phyloP scores from a whole-genome alignment of 331 rosid species.

The Erythrophleum ivorense region DNA sequence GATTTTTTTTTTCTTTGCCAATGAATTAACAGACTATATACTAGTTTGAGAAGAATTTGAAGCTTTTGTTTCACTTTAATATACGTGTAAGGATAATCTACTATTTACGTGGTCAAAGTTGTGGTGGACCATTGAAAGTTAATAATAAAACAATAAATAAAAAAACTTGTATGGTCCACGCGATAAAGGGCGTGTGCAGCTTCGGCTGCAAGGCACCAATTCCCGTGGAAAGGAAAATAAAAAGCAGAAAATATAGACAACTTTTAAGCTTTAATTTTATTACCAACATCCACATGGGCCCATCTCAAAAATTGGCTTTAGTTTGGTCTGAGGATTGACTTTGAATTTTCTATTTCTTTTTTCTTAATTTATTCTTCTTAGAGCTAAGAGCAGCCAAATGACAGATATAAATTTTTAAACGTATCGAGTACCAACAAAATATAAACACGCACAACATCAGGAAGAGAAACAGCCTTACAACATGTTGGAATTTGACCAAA shows the following conservation, averaged over 20 bases:
- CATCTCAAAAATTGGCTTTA: not conserved
- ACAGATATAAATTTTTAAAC: not conserved
- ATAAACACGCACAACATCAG: not conserved
- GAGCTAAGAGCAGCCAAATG: not conserved
- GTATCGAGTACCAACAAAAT: not conserved
- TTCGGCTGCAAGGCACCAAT: not conserved
- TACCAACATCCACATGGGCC: not conserved
- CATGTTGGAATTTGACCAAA: conserved; percentile 8
- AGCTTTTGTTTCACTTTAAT: not conserved
- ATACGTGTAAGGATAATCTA: not conserved
- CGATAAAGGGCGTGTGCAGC: conserved; percentile 4
- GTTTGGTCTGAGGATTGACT: too few relatives aligned
- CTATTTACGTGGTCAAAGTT: conserved; percentile 1
- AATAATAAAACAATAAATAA: not conserved
- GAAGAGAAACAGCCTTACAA: not conserved
- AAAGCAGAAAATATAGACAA: not conserved
- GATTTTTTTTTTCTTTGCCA: not conserved
- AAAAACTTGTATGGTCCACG: conserved; percentile 7
- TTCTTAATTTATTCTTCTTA: not conserved
- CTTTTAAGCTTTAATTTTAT: not conserved
- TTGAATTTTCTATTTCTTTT: not conserved
- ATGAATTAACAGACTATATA: too few relatives aligned
- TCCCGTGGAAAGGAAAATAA: not conserved
- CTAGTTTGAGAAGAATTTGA: not conserved
- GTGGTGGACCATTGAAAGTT: not conserved